These are phyloP conservation scores for Neurospora sp. DNA, from an alignment of 495 filamentous ascomycete species.

Conservation along the genomic window DNA sequence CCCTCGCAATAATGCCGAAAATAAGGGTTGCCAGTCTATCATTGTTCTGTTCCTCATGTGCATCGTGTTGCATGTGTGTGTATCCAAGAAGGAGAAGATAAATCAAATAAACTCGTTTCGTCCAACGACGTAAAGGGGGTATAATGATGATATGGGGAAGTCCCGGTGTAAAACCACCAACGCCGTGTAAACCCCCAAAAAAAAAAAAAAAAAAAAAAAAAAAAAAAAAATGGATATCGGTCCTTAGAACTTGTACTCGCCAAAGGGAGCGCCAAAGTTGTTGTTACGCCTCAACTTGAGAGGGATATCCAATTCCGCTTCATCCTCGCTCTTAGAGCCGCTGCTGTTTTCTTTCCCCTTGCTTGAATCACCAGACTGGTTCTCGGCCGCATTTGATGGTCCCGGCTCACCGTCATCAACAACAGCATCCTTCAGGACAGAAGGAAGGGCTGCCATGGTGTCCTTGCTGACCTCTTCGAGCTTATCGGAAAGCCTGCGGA, in stretches of 20 bases:
- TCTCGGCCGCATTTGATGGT: background rate
- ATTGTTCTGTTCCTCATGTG: background rate
- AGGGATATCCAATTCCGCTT: slow-evolving; percentile 40
- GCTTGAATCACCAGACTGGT: slow-evolving; percentile 1
- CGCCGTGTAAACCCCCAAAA: background rate
- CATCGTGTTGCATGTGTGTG: background rate
- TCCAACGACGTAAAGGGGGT: background rate
- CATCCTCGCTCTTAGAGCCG: slow-evolving; percentile 20
- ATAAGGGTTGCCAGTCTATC: background rate
- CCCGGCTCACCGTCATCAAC: slow-evolving; percentile 8
- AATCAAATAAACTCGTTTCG: background rate
- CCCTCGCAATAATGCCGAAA: background rate
- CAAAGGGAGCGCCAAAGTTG: slow-evolving; percentile 47
- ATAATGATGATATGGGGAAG: background rate
- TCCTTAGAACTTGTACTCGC: slow-evolving; percentile 11
- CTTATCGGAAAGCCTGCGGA: slow-evolving; percentile 31
- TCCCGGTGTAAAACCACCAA: background rate
- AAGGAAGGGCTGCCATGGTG: slow-evolving; percentile 25
- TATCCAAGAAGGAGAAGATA: background rate
- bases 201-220: background rate
- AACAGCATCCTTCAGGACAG: slow-evolving; percentile 23
- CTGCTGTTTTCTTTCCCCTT: slow-evolving; percentile 11
- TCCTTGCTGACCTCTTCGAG: slow-evolving; percentile 29
- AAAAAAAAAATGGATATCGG: background rate
- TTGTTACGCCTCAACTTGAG: slow-evolving; percentile 48